Conservation (phyloP, 768 basidiomycete genomes). For the Leucosporidium creatinivorum region DNA sequence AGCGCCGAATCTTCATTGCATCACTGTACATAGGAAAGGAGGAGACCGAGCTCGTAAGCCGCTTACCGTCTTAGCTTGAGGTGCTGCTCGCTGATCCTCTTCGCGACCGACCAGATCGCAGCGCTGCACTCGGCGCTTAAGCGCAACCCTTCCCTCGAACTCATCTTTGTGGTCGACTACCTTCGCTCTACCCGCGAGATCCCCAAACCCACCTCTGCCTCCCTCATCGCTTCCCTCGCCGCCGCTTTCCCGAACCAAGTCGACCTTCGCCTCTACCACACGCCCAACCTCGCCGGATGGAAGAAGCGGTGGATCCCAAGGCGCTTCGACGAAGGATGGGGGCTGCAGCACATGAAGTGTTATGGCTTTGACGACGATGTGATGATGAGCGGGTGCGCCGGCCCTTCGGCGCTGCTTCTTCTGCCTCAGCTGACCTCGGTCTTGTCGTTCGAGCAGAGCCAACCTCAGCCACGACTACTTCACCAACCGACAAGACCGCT, state of each 20-base stretch:
- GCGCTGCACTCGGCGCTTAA: conserved; percentile 57
- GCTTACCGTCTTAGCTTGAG: not conserved
- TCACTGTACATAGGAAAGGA: conserved; percentile 78
- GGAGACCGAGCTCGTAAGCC: conserved; percentile 68
- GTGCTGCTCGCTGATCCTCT: not conserved
- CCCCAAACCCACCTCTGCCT: conserved; percentile 44
- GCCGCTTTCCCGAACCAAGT: conserved; percentile 64
- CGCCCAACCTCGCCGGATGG: conserved; percentile 70
- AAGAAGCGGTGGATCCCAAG: conserved; percentile 73
- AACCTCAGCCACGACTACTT: conserved; percentile 92
- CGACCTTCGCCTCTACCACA: conserved; percentile 73
- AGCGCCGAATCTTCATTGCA: conserved; percentile 74
- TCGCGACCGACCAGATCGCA: conserved; percentile 53
- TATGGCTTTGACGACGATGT: conserved; percentile 90
- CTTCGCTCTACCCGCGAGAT: conserved; percentile 49
- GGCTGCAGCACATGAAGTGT: conserved; percentile 94
- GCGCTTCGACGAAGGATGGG: conserved; percentile 96
- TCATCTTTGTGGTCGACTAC: conserved; percentile 68
- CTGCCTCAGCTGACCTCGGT: not conserved
- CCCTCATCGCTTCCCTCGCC: conserved; percentile 60
- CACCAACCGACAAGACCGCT: conserved; percentile 89
- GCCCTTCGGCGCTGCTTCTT: not conserved
- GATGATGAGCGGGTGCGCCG: conserved; percentile 77
- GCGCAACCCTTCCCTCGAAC: conserved; percentile 54
- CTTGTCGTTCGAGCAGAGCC: conserved; percentile 53